Conservation (phyloP, 768 basidiomycete genomes). For the Butyriboletus loyo region DNA sequence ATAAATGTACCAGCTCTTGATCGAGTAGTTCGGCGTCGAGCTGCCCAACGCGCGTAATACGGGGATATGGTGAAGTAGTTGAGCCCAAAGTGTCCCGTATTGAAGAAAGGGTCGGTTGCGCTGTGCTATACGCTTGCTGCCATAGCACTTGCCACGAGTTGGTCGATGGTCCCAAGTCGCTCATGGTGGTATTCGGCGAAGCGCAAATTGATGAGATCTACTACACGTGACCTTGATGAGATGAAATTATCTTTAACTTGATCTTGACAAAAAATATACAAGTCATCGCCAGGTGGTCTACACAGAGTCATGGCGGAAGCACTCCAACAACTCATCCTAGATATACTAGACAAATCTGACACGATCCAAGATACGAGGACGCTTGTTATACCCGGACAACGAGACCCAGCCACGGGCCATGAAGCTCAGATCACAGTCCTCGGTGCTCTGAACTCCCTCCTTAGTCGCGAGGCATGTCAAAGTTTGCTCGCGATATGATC, state of each 20-base stretch:
- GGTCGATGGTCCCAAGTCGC: conserved; percentile 2
- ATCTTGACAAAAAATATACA: background rate
- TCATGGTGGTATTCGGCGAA: conserved; percentile 14
- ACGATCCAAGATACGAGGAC: conserved; percentile 66
- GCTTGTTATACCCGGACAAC: conserved; percentile 63
- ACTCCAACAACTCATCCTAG: conserved; percentile 77
- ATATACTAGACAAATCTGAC: conserved; percentile 56
- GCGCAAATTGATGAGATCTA: background rate
- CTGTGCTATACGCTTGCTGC: conserved; percentile 64
- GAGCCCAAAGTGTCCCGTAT: conserved; percentile 42
- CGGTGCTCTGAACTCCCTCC: conserved; percentile 87
- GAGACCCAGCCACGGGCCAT: conserved; percentile 53
- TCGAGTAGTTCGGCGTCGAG: conserved; percentile 91
- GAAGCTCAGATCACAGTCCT: conserved; percentile 84
- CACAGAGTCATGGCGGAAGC: conserved; percentile 59
- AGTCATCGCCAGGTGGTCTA: conserved; percentile 1
- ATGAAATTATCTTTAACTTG: conserved; percentile 11
- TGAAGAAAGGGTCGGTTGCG: conserved; percentile 50
- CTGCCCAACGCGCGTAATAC: conserved; percentile 81
- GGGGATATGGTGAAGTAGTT: conserved; percentile 32
- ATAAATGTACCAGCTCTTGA: conserved; percentile 75
- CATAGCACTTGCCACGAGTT: conserved; percentile 35
- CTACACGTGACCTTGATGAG: conserved; percentile 19
- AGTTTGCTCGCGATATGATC: conserved; percentile 1
- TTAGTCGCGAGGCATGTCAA: conserved; percentile 72